Base-by-base conservation (phyloP, 345 rosid genomes). In the Carallia pectinifolia region DNA sequence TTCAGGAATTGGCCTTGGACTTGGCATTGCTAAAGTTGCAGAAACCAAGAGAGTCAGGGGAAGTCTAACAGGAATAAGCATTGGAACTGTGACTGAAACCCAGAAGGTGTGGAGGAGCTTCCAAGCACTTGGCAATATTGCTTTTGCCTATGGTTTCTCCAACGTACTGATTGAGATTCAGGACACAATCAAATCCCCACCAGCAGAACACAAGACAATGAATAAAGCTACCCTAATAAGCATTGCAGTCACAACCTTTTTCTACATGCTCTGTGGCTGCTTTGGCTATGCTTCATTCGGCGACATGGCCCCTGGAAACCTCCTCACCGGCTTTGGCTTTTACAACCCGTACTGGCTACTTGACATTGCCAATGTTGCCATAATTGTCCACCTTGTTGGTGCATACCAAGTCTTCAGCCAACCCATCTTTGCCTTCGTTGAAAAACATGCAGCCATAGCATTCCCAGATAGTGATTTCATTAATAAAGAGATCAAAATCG, bases 351-450 rank as follows among this genome's bases (percentile, higher is more conserved):
- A 27, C 66, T 93, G 97, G 98, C 85, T 91, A 16, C 85, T 93
- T 47, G 96, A 91, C 88, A 84, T 94, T 61, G 97, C 97, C 6
- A 93, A 93, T 58, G 78, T 80, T 2, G 96, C 98, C 58, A 87
- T 93, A 33, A 85, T 91, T 0, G 72, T 91, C 71, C 98, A 94
- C 84, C 87, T 91, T 23, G 77, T 91, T 1, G 97, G 96, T 19
- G 97, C 96, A 7, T 94, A 94, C 86, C 98, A 94, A 75, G 97
- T 94, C 64, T 91, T 39, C 79, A 87, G 92, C 79, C 98, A 93
- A 73, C 97, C 97, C 61, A 77, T 91, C 19, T 93, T 85, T 33
- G 86, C 93, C 27, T 94, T 94, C 80, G 54, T 94, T 1, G 98
- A 94, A 74, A 88, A 83, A 65, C 8, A 61, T 50, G 89, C 92